Base-by-base conservation (phyloP, 208 protist genomes). In the Trypanosoma avium region DNA sequence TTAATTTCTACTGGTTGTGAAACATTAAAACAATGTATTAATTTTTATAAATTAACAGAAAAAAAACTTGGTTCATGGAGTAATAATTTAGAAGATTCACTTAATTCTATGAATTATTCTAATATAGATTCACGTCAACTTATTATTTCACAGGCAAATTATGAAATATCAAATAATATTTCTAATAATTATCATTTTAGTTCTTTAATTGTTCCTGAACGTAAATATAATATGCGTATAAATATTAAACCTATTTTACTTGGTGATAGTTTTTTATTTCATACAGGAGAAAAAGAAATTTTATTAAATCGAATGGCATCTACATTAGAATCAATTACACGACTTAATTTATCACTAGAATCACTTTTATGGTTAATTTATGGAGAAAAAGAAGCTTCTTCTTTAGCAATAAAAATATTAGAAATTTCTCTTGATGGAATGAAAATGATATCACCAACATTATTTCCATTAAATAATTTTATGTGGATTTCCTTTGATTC, bases 251-350 rank as follows among this genome's bases (percentile, higher is more conserved):
- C 80, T 0, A 47, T 89, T 10, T 60, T 82, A 10, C 70, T 81
- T 36, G 78, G 80, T 21, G 73, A 70, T 19, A 35, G 62, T 13
- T 84, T 84, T 65, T 79, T 75, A 30, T 82, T 88, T 48, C 58
- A 38, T n/a, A 52, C 67, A 47, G 78, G 73, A 3, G 76, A 73
- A 26, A 53, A 81, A 30, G 72, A 79, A 55, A 21, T 36, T 0
- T 59, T 35, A 9, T 61, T 86, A 26, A 90, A 90, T 70, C 58
- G 48, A 30, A 67, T 86, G 47, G 75, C 79, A 57, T 80, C 82
- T 21, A 56, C 70, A 22, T 68, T 93, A 47, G 75, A 85, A 27
- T 53, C 68, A 3, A 79, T 82, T 30, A 73, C 62, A 5, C 70
- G 66, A 33, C 45, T 93, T 38, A 59, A 70, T 2, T 33, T 64